Conservation (phyloP, 2,329 filamentous ascomycete species). For the Pestalotiopsis sp. region DNA sequence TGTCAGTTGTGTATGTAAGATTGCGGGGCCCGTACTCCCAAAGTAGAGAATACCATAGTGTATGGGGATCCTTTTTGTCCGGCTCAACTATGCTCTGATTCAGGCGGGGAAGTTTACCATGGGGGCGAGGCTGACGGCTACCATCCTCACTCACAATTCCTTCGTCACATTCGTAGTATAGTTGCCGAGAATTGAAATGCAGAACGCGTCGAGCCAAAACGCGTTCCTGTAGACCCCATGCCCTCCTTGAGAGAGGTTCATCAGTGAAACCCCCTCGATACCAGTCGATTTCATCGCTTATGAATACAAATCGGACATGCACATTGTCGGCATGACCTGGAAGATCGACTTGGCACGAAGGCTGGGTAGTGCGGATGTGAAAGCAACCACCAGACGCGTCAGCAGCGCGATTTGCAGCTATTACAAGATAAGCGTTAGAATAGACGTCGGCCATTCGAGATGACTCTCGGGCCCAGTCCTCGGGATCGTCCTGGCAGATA, state of each 20-base stretch:
- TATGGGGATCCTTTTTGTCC: neutral
- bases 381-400: slow-evolving; percentile 12
- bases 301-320: neutral
- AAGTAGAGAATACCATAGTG: neutral
- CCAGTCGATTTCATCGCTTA: slow-evolving; percentile 8
- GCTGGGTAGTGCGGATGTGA: neutral
- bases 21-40: slow-evolving; percentile 9
- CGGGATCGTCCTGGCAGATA: slow-evolving; percentile 17
- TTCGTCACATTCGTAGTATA: slow-evolving; percentile 11
- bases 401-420: slow-evolving; percentile 15
- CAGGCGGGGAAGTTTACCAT: neutral
- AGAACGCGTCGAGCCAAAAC: slow-evolving; percentile 11
- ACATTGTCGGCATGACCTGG: slow-evolving; percentile 12
- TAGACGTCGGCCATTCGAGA: slow-evolving; percentile 18
- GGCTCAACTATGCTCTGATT: neutral
- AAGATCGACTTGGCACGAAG: slow-evolving; percentile 4
- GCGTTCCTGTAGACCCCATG: slow-evolving; percentile 13
- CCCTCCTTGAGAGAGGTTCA: slow-evolving; percentile 4
- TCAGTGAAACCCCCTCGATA: neutral
- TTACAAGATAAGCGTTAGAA: slow-evolving; percentile 15
- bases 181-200: slow-evolving; percentile 8
- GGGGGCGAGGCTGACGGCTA: neutral
- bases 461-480: slow-evolving; percentile 19
- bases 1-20: slow-evolving; percentile 18
- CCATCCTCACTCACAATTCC: slow-evolving; percentile 14